Conservation (phyloP, 2,329 filamentous ascomycete genomes). For the Colletotrichum sp. region DNA sequence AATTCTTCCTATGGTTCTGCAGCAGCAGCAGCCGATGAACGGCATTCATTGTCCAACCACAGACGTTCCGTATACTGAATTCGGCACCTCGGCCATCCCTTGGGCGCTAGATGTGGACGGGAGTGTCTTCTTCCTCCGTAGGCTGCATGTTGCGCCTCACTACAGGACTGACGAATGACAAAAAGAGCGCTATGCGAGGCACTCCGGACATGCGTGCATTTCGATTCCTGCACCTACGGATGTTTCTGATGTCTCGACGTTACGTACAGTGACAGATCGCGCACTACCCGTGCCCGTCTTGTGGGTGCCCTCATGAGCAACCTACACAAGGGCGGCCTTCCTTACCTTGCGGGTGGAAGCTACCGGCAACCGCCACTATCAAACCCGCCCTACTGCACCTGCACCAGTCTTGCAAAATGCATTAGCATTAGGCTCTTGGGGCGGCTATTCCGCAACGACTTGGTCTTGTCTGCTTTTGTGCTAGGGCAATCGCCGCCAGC, state of each 20-base stretch:
- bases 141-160: background rate
- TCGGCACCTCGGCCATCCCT: conserved; percentile 13
- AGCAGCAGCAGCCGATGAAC: conserved; percentile 2
- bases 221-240: background rate
- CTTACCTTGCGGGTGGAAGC: background rate
- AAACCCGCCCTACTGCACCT: conserved; percentile 6
- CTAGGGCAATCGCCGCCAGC: conserved; percentile 15
- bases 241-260: background rate
- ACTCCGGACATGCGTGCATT: background rate
- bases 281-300: background rate
- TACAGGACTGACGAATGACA: background rate
- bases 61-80: background rate
- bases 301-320: background rate
- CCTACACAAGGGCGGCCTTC: background rate
- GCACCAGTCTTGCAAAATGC: background rate
- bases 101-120: background rate
- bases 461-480: conserved; percentile 7
- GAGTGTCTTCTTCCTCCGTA: background rate
- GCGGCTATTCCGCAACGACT: conserved; percentile 14
- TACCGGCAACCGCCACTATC: conserved; percentile 1
- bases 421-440: conserved; percentile 15
- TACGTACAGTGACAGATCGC: background rate
- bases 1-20: background rate
- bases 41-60: conserved; percentile 12
- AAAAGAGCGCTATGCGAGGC: background rate